These are phyloP conservation scores for Copromyces sp. DNA, from an alignment of 495 filamentous ascomycete species.

Conservation along the genomic window DNA sequence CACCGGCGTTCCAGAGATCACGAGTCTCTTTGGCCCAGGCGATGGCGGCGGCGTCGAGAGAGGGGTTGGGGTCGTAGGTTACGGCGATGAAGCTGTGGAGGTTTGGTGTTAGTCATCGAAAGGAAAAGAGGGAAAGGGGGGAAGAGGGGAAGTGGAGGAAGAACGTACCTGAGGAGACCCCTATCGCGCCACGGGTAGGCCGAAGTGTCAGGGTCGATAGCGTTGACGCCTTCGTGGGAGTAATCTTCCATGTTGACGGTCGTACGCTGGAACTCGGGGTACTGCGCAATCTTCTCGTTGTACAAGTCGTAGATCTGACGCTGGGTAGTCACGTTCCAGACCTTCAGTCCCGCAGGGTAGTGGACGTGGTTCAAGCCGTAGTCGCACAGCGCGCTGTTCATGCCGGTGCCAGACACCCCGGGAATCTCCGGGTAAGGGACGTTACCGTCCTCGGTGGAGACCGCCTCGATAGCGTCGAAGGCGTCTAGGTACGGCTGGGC, in stretches of 20 bases:
- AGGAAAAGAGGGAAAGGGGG: neutral
- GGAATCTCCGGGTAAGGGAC: conserved; percentile 38
- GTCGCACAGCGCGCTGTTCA: conserved; percentile 31
- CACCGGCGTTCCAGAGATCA: neutral
- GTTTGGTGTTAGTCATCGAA: neutral
- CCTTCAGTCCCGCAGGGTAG: conserved; percentile 39
- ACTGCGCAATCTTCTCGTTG: conserved; percentile 12
- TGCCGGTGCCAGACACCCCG: conserved; percentile 30
- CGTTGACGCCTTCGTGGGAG: conserved; percentile 36
- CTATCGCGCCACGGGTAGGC: conserved; percentile 34
- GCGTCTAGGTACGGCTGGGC: conserved; percentile 32
- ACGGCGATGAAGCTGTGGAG: neutral
- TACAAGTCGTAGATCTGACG: conserved; percentile 32
- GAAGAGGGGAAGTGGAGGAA: neutral
- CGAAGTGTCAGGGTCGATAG: conserved; percentile 19
- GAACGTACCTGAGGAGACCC: neutral
- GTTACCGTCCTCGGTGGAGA: conserved; percentile 19
- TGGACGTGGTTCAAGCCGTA: conserved; percentile 39
- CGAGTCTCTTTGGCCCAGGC: neutral
- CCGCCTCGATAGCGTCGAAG: conserved; percentile 35
- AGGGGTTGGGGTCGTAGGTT: neutral
- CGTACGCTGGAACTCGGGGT: conserved; percentile 23
- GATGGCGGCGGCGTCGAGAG: neutral
- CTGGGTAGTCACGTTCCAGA: conserved; percentile 37
- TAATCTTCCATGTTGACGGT: conserved; percentile 49